Evolutionary conservation across 306 rosid species (phyloP).

Genomic region (Oxytropis ochrocephala): DNA sequence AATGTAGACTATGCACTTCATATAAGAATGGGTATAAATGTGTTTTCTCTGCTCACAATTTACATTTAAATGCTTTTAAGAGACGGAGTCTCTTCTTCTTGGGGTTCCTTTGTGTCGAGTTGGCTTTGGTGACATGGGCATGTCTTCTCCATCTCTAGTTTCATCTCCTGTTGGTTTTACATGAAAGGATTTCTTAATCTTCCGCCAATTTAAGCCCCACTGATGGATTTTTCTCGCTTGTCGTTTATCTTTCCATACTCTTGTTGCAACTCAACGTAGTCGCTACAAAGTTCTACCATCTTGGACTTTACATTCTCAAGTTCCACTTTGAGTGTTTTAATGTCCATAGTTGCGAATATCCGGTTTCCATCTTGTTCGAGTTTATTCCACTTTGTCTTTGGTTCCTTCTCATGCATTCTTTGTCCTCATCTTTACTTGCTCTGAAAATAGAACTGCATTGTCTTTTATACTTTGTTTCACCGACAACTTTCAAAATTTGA

Average conservation of each 20-base stretch:
- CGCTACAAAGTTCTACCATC: constrained; percentile 64
- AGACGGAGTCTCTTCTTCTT: constrained; percentile 44
- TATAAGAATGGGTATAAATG: constrained; percentile 13
- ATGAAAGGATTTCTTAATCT: constrained; percentile 67
- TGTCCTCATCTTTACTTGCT: constrained; percentile 84
- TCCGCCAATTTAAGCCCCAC: constrained; percentile 70
- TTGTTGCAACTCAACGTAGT: constrained; percentile 68
- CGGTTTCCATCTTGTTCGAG: constrained; percentile 56
- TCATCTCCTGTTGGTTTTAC: constrained; percentile 47
- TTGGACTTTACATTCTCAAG: constrained; percentile 57
- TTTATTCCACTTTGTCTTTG: constrained; percentile 33
- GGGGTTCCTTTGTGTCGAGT: constrained; percentile 25
- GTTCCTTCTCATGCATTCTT: constrained; percentile 73
- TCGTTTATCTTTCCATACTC: constrained; percentile 54
- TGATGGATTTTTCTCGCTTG: constrained; percentile 40
- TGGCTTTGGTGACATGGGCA: constrained; percentile 26
- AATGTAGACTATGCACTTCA: constrained; percentile 10
- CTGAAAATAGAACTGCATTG: constrained; percentile 61
- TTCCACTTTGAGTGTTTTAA: constrained; percentile 55
- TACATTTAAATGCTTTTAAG: constrained; percentile 31
- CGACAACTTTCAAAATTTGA: constrained; percentile 4
- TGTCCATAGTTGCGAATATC: constrained; percentile 31
- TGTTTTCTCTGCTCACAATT: constrained; percentile 11
- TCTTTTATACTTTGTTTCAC: constrained; percentile 19
- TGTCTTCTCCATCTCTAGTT: constrained; percentile 28